Base-by-base conservation (phyloP, 352 stramenopile species). In the Phytopythium montanum region DNA sequence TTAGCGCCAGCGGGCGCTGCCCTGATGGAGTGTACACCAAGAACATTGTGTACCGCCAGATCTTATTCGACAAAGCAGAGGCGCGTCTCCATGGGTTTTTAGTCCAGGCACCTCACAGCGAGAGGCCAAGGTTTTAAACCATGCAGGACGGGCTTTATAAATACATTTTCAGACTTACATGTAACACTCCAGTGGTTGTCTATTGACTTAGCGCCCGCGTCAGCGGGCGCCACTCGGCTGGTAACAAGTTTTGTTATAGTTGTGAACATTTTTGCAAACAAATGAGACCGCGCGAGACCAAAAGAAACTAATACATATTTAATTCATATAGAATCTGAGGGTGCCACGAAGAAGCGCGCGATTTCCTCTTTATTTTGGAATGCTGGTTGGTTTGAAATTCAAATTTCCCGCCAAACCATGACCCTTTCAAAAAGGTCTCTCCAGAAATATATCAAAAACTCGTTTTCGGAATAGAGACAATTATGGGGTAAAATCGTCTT, bases 31-130 rank as follows among this genome's bases (percentile, higher is more conserved):
- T 46, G 2, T 69, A 61, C 58, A 69, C 65, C 0, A 61, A 52
- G 16, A 68, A 72, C 54, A 62, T 72, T 5, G 57, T 66, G 3
- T 72, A 59, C 31, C 25, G n/a, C 2, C 36, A 63, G 19, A 63
- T 63, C 33, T 63, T 63, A 6, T 25, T n/a, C n/a, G n/a, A n/a
- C n/a, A n/a, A n/a, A n/a, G n/a, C n/a, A n/a, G n/a, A n/a, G n/a
- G n/a, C n/a, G n/a, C n/a, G 25, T 49, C 5, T n/a, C 6, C 28
- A 28, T 49, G 28, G 42, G 42, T 3, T 41, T 10, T 3, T 41
- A n/a, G n/a, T n/a, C n/a, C n/a, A n/a, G n/a, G n/a, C n/a, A n/a
- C n/a, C n/a, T n/a, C n/a, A n/a, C n/a, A n/a, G n/a, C n/a, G n/a
- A n/a, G n/a, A n/a, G n/a, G n/a, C n/a, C n/a, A n/a, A n/a, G n/a